These are phyloP conservation scores for Sarocladium kiliense DNA, from an alignment of 2,329 filamentous ascomycete genomes.

Conservation along the genomic window DNA sequence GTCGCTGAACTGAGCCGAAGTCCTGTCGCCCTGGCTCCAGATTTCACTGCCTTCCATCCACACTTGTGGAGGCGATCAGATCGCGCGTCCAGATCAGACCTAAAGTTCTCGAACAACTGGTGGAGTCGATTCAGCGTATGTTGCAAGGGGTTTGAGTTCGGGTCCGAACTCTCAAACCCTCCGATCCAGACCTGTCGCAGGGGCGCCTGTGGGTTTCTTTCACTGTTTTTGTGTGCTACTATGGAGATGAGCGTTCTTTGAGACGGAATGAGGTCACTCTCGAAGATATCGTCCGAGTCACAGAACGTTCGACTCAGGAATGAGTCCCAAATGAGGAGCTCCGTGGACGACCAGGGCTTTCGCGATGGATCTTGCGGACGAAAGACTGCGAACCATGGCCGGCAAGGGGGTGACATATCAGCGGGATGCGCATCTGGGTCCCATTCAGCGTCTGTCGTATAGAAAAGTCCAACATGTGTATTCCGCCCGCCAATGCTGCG, in stretches of 20 bases:
- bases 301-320: slow-evolving; percentile 22
- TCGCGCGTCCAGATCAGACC: slow-evolving; percentile 29
- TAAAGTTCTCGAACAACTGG: slow-evolving; percentile 25
- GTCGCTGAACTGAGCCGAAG: slow-evolving; percentile 15
- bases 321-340: slow-evolving; percentile 53
- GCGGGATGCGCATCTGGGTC: slow-evolving; percentile 17
- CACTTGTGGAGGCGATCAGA: slow-evolving; percentile 19
- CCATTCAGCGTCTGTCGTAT: slow-evolving; percentile 38
- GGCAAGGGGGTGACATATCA: slow-evolving; percentile 21
- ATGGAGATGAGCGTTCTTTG: slow-evolving; percentile 39
- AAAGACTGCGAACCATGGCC: slow-evolving; percentile 48
- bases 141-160: slow-evolving; percentile 32
- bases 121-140: slow-evolving; percentile 33
- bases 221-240: slow-evolving; percentile 23
- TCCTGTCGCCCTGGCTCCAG: slow-evolving; percentile 10
- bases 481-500: slow-evolving; percentile 11
- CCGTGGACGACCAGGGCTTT: slow-evolving; percentile 26
- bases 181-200: slow-evolving; percentile 43
- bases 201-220: slow-evolving; percentile 25
- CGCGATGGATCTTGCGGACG: slow-evolving; percentile 36
- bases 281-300: slow-evolving; percentile 14
- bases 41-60: slow-evolving; percentile 34
- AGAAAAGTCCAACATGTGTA: slow-evolving; percentile 40
- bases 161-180: slow-evolving; percentile 21
- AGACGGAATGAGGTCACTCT: slow-evolving; percentile 35